Evolutionary conservation across 192 early-diverging fungal genomes (phyloP), one percentile per base, ranked within the genome.

Genomic region (Coemansia sp.): DNA sequence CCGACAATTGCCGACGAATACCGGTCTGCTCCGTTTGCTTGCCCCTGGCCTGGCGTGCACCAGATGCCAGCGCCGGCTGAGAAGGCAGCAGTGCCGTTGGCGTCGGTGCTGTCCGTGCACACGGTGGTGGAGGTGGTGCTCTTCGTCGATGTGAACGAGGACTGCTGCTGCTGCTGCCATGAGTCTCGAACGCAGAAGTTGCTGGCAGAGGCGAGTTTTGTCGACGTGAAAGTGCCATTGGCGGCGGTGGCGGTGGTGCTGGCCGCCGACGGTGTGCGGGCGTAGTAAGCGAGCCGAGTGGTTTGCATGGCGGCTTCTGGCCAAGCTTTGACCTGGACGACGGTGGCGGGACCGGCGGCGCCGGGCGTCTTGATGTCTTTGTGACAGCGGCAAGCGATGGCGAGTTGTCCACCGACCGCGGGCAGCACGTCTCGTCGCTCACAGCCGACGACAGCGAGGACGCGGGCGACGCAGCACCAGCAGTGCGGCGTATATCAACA

Each of bases 401-500:
- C 12, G 11, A 28, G 55, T 64, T 60, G 7, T 69, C 69, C 20
- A 38, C 42, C 8, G 49, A 54, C 18, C 63, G 57, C 5, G 49
- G 51, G 30, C 60, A 81, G 63, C 69, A 81, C 1, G 78, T 81
- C 42, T 81, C 78, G 16, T 75, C 78, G 67, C 78, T 81, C 17
- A 74, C 45, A 0, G 70, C 51, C 36, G 78, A 81, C 14, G 71
- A 70, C 22, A 72, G 60, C 55, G 76, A 79, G 10, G 70, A 68
- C 3, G 49, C 73, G 8, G 73, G 78, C 60, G 78, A 81, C 5
- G 40, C 69, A 8, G 66, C 59, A 18, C 73, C 36, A 22, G 64
- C 73, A 17, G 32, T 22, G 22, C 66, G 50, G 14, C 57, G 66
- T 30, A n/a, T 17, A 22, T 52, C 34, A 4, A 36, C 25, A 32